Base-by-base conservation (phyloP, 208 protist species). In the Acanthamoeba triangularis region DNA sequence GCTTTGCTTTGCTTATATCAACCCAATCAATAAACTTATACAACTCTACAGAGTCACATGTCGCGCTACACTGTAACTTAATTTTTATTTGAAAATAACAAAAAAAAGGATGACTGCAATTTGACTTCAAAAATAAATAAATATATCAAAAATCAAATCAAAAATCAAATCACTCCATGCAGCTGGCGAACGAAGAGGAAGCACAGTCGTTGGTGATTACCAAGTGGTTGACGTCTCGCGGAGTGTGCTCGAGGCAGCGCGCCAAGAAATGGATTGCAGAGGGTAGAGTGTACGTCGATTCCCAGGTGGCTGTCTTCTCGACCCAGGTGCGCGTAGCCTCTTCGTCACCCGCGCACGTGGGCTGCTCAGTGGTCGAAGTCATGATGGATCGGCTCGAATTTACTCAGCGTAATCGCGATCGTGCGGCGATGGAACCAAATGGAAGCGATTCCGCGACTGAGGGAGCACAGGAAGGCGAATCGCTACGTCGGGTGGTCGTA, bases 231-330 rank as follows among this genome's bases (percentile, higher is more conserved):
- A 84, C 74, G 44, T 84, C 74, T 4, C 74, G 74, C 74, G 74
- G 74, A 1, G 44, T 84, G 23, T 52, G 74, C 33, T 84, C 74
- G 41, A 44, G 74, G 74, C 74, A 84, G 74, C 41, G 33, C 18
- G 74, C 74, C 35, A 84, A 84, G 74, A 84, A 30, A 84, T 84
- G 74, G 74, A 84, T 84, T 13, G 74, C 74, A 20, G n/a, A 84
- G 74, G 74, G 74, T 0, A 35, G 74, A 16, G 74, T 84, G 18
- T 28, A 4, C 7, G 74, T 84, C 37, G 74, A 84, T 52, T 84
- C 74, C 10, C 41, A 54, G 41, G 41, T 52, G 41, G 74, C 74
- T 37, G 41, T 11, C 37, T 84, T 84, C 74, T 44, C 74, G n/a
- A 84, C 74, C 74, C 74, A 52, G 41, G 74, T 84, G 30, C 74